Evolutionary conservation across 73 alveolate species (phyloP).

Genomic region (Tetrahymena elliotti): DNA sequence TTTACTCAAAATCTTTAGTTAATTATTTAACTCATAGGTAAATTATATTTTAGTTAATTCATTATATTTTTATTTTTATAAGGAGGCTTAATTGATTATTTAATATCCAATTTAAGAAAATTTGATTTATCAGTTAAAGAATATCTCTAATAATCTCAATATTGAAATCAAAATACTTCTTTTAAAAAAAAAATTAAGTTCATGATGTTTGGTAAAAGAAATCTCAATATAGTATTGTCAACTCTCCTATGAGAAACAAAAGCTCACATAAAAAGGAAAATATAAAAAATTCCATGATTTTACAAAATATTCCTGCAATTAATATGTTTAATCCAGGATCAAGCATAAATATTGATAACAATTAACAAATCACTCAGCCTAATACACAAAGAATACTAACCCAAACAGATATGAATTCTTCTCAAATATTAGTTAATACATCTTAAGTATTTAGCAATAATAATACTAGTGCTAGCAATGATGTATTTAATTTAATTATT

Average conservation of each 20-base stretch:
- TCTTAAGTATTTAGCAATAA: neutral
- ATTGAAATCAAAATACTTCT: neutral
- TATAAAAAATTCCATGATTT: neutral
- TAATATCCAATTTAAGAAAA: neutral
- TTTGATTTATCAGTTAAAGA: neutral
- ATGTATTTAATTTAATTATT: neutral
- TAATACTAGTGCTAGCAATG: neutral
- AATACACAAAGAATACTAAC: neutral
- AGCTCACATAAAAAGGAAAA: neutral
- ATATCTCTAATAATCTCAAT: neutral
- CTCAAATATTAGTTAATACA: neutral
- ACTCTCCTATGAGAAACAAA: neutral
- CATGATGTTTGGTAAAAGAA: neutral
- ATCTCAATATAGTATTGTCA: neutral
- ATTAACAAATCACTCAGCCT: neutral
- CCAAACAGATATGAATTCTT: neutral
- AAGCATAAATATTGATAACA: neutral
- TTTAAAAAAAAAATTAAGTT: neutral
- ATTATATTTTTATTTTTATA: neutral
- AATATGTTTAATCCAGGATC: neutral
- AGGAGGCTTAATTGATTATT: neutral
- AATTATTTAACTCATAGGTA: neutral
- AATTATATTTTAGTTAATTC: neutral
- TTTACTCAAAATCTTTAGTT: neutral
- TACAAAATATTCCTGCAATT: neutral